Conservation (phyloP, 352 stramenopile genomes). For the Elongisporangium undulatum region DNA sequence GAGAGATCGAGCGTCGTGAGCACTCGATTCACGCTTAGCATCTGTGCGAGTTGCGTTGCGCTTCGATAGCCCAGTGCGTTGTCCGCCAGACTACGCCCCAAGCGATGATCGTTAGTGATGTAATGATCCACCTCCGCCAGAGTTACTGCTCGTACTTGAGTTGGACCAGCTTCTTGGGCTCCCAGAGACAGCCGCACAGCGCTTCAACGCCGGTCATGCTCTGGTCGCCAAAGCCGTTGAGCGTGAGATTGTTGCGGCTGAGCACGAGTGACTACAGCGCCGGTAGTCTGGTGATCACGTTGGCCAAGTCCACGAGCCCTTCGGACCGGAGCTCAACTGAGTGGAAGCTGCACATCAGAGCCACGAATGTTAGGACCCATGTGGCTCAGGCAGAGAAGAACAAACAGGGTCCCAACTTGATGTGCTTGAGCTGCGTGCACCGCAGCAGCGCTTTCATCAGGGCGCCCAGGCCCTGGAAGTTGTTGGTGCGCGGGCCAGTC, state of each 20-base stretch:
- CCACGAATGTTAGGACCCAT: not conserved
- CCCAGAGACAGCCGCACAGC: conserved; percentile 52
- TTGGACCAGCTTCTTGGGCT: conserved; percentile 27
- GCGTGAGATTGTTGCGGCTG: conserved; percentile 35
- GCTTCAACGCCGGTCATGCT: conserved; percentile 43
- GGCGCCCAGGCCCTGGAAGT: conserved; percentile 52
- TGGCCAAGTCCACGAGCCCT: conserved; percentile 41
- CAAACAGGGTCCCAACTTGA: conserved; percentile 33
- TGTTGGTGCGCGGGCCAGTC: conserved; percentile 34
- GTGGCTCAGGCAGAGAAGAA: not conserved
- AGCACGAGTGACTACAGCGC: conserved; percentile 45
- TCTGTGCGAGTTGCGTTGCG: conserved; percentile 30
- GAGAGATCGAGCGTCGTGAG: conserved; percentile 35
- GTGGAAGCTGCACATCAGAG: conserved; percentile 22
- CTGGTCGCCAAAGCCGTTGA: conserved; percentile 57
- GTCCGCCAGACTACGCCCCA: conserved; percentile 23
- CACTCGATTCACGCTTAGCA: conserved; percentile 51
- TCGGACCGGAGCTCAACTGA: conserved; percentile 39
- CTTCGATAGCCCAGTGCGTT: conserved; percentile 63
- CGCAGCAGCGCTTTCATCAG: conserved; percentile 41
- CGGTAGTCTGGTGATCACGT: conserved; percentile 29
- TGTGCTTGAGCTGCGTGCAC: conserved; percentile 38
- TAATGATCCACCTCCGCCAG: not conserved
- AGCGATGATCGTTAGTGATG: no score
- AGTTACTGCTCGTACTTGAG: conserved; percentile 24